phyloP scores from a whole-genome alignment of 306 rosid species.

The Lathyrus tuberosus region DNA sequence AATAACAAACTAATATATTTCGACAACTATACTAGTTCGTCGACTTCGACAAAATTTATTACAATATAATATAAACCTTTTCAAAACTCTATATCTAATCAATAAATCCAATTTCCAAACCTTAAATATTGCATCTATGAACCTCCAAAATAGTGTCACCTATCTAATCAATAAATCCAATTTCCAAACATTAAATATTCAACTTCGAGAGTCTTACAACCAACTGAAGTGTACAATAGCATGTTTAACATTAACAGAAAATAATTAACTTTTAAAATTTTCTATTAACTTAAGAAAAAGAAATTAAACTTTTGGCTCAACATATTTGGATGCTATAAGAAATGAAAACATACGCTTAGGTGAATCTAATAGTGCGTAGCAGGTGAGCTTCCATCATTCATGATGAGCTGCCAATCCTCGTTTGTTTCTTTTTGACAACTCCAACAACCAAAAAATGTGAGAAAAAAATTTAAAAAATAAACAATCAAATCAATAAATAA shows the following conservation, averaged over 20 bases:
- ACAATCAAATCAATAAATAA: conserved; percentile 10
- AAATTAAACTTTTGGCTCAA: conserved; percentile 17
- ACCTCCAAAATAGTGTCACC: too few relatives aligned
- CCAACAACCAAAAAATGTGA: conserved; percentile 36
- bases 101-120: too few relatives aligned
- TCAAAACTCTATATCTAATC: too few relatives aligned
- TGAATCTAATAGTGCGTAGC: conserved; percentile 43
- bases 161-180: too few relatives aligned
- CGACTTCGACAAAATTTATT: too few relatives aligned
- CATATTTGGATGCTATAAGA: conserved; percentile 17
- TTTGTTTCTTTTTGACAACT: conserved; percentile 41
- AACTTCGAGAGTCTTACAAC: too few relatives aligned
- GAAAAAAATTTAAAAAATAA: neutral
- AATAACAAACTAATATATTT: too few relatives aligned
- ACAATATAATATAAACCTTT: too few relatives aligned
- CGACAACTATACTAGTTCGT: too few relatives aligned
- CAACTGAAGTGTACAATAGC: neutral
- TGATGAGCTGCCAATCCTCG: conserved; percentile 54
- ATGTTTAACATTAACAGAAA: neutral
- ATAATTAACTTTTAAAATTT: neutral
- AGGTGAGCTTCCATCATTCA: conserved; percentile 56
- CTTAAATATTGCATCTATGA: too few relatives aligned
- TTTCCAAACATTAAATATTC: too few relatives aligned
- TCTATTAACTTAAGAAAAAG: neutral
- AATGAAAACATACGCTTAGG: conserved; percentile 5